Percentiles rank a stretch among this genome's conserved stretches.
Evolutionary conservation across 768 basidiomycete genomes (phyloP).

Genomic region (Solioccasus polychromus): DNA sequence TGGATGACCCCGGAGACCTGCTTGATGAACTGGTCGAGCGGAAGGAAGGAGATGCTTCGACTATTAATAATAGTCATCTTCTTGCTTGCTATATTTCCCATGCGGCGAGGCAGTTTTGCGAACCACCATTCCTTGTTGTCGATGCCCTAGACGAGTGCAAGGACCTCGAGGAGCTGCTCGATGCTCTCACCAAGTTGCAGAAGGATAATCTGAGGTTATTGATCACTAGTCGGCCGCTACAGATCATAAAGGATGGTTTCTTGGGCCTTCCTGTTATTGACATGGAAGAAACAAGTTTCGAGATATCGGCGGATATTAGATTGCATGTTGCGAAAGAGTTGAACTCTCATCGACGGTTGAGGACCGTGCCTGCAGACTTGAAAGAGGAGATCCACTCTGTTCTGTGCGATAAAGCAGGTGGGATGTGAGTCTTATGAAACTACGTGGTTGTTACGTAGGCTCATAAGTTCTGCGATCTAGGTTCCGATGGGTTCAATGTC

Average conservation of each 20-base stretch:
- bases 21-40: background rate
- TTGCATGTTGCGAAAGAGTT: slow-evolving; percentile 6
- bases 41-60: background rate
- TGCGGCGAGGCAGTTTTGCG: background rate
- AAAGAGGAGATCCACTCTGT: slow-evolving; percentile 3
- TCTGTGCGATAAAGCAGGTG: slow-evolving; percentile 7
- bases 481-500: slow-evolving; percentile 19
- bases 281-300: slow-evolving; percentile 3
- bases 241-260: slow-evolving; percentile 7
- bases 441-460: no score
- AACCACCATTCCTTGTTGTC: slow-evolving; percentile 7
- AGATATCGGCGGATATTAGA: slow-evolving; percentile 4
- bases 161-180: background rate
- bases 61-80: background rate
- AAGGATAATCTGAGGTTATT: slow-evolving; percentile 3
- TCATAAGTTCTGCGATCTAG: background rate
- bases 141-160: slow-evolving; percentile 20
- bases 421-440: slow-evolving; percentile 3
- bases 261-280: background rate
- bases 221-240: slow-evolving; percentile 11
- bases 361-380: background rate
- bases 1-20: background rate
- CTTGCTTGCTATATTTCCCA: slow-evolving; percentile 6
- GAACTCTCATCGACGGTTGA: slow-evolving; percentile 7
- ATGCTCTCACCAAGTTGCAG: background rate